Evolutionary conservation across 2,329 filamentous ascomycete species (phyloP).

Genomic region (Diaporthe vaccinii): DNA sequence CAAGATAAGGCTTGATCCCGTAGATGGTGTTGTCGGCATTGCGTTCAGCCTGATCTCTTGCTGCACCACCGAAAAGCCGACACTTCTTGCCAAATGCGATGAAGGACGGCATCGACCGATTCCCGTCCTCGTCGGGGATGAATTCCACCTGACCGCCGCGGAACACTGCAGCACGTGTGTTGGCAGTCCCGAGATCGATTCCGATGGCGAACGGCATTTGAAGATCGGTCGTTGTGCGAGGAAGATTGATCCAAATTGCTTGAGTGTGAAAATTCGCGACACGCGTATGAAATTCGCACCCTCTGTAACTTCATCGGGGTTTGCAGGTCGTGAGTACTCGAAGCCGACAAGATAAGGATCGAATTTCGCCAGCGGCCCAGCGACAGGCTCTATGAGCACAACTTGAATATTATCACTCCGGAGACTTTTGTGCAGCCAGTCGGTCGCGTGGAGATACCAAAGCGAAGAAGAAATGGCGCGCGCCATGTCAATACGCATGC

Average conservation of each 20-base stretch:
- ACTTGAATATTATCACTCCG: too few relatives aligned
- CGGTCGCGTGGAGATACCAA: too few relatives aligned
- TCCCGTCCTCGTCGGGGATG: not conserved
- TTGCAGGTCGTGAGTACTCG: too few relatives aligned
- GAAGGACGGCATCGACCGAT: not conserved
- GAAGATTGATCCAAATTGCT: too few relatives aligned
- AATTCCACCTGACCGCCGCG: not conserved
- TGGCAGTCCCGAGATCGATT: not conserved
- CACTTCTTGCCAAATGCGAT: not conserved
- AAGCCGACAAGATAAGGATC: not conserved
- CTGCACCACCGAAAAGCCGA: not conserved
- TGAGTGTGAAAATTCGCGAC: too few relatives aligned
- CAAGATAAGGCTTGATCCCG: not conserved
- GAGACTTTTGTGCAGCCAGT: too few relatives aligned
- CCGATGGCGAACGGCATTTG: not conserved
- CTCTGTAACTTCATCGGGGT: too few relatives aligned
- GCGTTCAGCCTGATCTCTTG: not conserved
- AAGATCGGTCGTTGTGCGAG: too few relatives aligned
- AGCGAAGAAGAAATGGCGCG: too few relatives aligned
- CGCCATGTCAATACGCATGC: too few relatives aligned
- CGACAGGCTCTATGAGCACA: too few relatives aligned
- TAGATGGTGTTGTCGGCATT: not conserved
- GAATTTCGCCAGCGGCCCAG: not conserved
- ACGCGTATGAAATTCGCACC: too few relatives aligned
- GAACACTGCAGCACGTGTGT: not conserved